phyloP scores from a whole-genome alignment of 2,329 filamentous ascomycete species.

The Massarina eburnea region DNA sequence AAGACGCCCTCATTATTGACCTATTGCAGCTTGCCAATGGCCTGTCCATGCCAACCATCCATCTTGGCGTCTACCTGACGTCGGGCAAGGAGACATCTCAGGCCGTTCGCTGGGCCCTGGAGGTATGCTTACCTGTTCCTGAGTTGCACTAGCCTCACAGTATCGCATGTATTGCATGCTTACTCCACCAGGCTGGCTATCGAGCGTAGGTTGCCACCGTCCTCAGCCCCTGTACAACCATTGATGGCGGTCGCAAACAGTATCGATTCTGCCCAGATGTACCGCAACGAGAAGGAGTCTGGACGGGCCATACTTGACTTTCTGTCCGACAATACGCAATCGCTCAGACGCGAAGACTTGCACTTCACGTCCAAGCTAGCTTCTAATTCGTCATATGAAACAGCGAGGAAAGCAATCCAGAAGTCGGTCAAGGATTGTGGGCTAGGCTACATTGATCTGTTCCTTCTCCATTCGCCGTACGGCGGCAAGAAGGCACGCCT shows the following conservation, averaged over 20 bases:
- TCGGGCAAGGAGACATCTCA: conserved; percentile 60
- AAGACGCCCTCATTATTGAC: conserved; percentile 21
- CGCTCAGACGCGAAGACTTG: conserved; percentile 66
- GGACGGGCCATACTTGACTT: conserved; percentile 66
- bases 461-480: conserved; percentile 77
- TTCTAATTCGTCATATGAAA: conserved; percentile 67
- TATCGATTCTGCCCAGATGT: conserved; percentile 65
- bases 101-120: conserved; percentile 61
- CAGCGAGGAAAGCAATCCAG: conserved; percentile 66
- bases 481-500: conserved; percentile 68
- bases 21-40: conserved; percentile 57
- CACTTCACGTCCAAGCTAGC: conserved; percentile 82
- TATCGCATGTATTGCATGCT: conserved; percentile 6
- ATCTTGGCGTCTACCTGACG: conserved; percentile 74
- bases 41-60: conserved; percentile 68
- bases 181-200: conserved; percentile 47
- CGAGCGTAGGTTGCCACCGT: conserved; percentile 38
- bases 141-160: conserved; percentile 1
- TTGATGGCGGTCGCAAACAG: conserved; percentile 31
- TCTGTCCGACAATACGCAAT: conserved; percentile 53
- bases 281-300: conserved; percentile 70
- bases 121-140: conserved; percentile 35
- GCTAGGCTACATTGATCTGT: conserved; percentile 76
- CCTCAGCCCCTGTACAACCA: conserved; percentile 15
- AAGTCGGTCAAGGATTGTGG: conserved; percentile 65